Evolutionary conservation across 2,329 filamentous ascomycete species (phyloP).

Genomic region (Scleromitrula shiraiana): DNA sequence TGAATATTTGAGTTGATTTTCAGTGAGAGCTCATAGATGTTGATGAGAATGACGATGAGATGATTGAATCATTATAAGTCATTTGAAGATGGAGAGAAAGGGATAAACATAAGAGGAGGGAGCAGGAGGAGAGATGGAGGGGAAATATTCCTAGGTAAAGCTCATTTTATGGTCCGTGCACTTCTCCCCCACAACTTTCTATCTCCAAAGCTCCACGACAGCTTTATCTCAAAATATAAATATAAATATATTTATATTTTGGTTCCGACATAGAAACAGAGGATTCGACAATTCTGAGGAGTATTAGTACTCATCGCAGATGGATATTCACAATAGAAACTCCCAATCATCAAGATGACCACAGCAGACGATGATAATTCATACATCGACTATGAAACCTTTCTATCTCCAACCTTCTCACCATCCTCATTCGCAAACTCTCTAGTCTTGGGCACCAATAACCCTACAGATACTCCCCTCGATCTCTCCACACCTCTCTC

Average conservation of each 20-base stretch:
- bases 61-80: too few relatives aligned
- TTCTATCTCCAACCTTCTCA: slow-evolving; percentile 76
- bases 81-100: neutral
- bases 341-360: slow-evolving; percentile 15
- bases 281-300: too few relatives aligned
- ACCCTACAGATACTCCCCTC: slow-evolving; percentile 78
- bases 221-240: neutral
- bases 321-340: neutral
- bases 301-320: too few relatives aligned
- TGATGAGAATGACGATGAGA: too few relatives aligned
- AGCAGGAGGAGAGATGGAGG: too few relatives aligned
- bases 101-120: too few relatives aligned
- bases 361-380: slow-evolving; percentile 52
- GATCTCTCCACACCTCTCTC: slow-evolving; percentile 93
- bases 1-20: too few relatives aligned
- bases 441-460: slow-evolving; percentile 84
- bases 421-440: slow-evolving; percentile 78
- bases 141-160: neutral
- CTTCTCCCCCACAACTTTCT: neutral
- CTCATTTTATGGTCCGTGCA: slow-evolving; percentile 5
- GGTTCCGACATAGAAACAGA: too few relatives aligned
- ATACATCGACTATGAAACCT: slow-evolving; percentile 94
- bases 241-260: too few relatives aligned
- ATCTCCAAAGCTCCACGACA: slow-evolving; percentile 5
- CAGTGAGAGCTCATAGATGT: too few relatives aligned